Percentiles rank a stretch among this genome's conserved stretches.
phyloP scores from a whole-genome alignment of 2,329 filamentous ascomycete species.

The Aspergillus tamarii region DNA sequence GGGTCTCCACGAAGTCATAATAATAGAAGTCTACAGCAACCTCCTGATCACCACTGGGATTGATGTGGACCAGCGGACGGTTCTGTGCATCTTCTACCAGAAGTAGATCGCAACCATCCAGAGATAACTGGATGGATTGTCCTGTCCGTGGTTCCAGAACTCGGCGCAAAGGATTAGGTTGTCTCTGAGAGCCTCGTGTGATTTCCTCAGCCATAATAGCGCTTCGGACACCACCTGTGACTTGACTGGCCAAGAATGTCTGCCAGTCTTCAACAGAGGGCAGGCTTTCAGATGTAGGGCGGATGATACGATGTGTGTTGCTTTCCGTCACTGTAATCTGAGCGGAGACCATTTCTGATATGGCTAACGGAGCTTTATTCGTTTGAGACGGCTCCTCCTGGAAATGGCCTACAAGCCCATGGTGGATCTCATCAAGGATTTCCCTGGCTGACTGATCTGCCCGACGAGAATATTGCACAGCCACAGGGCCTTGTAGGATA shows the following conservation, averaged over 20 bases:
- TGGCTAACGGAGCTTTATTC: conserved; percentile 61
- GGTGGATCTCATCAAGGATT: conserved; percentile 68
- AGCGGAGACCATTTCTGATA: neutral
- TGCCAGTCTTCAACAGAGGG: neutral
- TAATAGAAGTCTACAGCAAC: neutral
- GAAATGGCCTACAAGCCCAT: neutral
- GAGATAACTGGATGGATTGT: neutral
- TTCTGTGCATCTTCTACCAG: conserved; percentile 52
- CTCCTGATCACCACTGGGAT: neutral
- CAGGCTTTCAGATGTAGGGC: neutral
- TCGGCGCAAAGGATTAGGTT: conserved; percentile 18
- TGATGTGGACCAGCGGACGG: neutral
- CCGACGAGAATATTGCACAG: conserved; percentile 82
- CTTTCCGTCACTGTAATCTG: neutral
- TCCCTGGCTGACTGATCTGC: conserved; percentile 85
- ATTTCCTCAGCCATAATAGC: neutral
- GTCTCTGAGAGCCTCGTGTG: conserved; percentile 1
- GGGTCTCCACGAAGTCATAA: neutral
- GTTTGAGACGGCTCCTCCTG: neutral
- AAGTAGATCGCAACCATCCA: neutral
- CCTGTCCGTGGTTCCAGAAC: conserved; percentile 1
- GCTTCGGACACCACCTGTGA: neutral
- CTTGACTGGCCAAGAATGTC: neutral
- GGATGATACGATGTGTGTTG: neutral
- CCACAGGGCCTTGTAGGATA: conserved; percentile 90